Evolutionary conservation across 441 rosid genomes (phyloP), one percentile per base, ranked within the genome.

Genomic region (Lepidium campestre): DNA sequence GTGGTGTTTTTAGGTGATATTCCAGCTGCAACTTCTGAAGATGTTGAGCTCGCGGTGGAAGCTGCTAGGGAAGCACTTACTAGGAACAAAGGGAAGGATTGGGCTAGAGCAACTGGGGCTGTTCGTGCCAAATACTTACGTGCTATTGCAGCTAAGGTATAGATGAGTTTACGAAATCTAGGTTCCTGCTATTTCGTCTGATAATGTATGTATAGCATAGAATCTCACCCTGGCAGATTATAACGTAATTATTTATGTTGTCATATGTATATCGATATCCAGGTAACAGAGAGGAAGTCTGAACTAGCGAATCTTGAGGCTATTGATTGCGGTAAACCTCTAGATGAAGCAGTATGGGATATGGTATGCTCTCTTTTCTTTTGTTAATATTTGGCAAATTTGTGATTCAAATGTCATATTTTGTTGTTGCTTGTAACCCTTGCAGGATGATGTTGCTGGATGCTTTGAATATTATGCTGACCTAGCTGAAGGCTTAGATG

Each of bases 401-500:
- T 65, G 7, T 59, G 39, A 34, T 68, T 59, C 29, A 7, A 18
- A 62, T 59, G 22, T 44, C 61, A 71, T 22, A 71, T 17, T 10
- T 52, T 44, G 47, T 58, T 52, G 40, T 60, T 48, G 39, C 68
- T 37, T 67, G 29, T 13, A 40, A 83, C 60, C 70, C 65, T 41
- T 72, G 14, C 81, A 94, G 98, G 99, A 95, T 72, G 97, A 95
- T 83, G 97, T 90, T 52, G 96, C 97, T 54, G 97, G 85, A 22
- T 95, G 99, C 77, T 93, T 93, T 37, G 96, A 91, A 75, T 93
- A 87, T 68, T 91, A 86, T 53, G 99, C 99, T 32, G 97, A 85
- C 72, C 87, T 95, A 55, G 99, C 99, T 58, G 97, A 90, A 81
- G 95, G 88, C 47, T 81, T 95, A 74, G 98, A 95, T 81, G 86